Conservation (phyloP, 1,284 basidiomycete species). For the Ceratobasidium papillatum region DNA sequence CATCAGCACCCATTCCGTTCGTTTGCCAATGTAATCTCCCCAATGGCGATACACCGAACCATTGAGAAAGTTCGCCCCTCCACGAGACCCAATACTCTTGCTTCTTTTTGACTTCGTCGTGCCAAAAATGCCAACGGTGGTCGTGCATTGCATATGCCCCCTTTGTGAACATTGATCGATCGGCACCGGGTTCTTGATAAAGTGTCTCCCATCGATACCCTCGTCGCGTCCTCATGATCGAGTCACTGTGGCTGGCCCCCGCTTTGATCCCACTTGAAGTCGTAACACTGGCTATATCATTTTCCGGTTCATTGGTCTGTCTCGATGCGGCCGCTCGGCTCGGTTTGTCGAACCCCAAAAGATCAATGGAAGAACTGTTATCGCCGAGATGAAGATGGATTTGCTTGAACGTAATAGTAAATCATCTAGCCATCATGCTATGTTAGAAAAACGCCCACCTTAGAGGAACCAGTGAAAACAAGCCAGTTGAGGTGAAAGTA, state of each 20-base stretch:
- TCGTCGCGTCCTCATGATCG: constrained; percentile 66
- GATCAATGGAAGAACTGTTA: constrained; percentile 62
- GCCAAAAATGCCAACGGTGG: constrained; percentile 35
- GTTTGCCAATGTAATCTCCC: constrained; percentile 64
- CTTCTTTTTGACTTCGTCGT: constrained; percentile 48
- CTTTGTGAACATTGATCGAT: constrained; percentile 51
- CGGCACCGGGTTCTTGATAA: not conserved
- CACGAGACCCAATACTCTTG: constrained; percentile 53
- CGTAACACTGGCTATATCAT: not conserved
- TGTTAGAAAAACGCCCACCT: constrained; percentile 54
- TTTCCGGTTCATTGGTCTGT: constrained; percentile 21
- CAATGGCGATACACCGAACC: constrained; percentile 70
- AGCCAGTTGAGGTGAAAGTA: constrained; percentile 79
- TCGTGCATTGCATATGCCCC: constrained; percentile 69
- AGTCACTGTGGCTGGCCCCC: constrained; percentile 75
- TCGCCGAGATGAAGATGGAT: constrained; percentile 69
- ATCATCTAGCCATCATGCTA: constrained; percentile 43
- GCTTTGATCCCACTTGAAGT: constrained; percentile 63
- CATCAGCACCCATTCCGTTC: constrained; percentile 67
- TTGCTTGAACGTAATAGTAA: constrained; percentile 55
- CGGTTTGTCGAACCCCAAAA: constrained; percentile 66
- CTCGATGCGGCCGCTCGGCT: constrained; percentile 62
- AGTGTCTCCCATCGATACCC: constrained; percentile 56
- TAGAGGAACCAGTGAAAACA: constrained; percentile 64
- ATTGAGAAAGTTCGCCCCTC: constrained; percentile 66